Evolutionary conservation across 345 rosid genomes (phyloP), one percentile per base, ranked within the genome.

Genomic region (Populus davidiana): DNA sequence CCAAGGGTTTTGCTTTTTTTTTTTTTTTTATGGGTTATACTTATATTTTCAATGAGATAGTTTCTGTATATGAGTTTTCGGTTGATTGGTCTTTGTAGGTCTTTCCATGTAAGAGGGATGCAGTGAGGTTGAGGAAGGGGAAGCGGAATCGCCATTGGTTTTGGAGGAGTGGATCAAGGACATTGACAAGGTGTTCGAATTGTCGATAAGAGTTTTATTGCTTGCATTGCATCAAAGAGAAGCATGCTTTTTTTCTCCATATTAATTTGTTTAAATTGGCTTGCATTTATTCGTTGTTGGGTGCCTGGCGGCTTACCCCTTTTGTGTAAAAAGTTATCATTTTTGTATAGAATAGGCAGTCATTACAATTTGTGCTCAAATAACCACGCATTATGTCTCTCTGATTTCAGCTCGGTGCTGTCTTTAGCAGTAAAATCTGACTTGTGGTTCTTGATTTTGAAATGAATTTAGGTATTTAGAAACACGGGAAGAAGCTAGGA

Each of bases 401-500:
- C 36, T 44, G 73, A 36, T 78, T 67, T 67, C 18, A 13, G 2
- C 27, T 17, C 8, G 5, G 38, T 64, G 65, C 23, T 49, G 1
- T 35, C 41, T 72, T 67, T 79, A 64, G 71, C 31, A 35, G 6
- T 56, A 25, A 67, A 69, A 50, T 77, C 27, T 50, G 56, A 39
- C 23, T 63, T 59, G 36, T 74, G 62, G 39, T 27, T 72, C 33
- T 64, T 68, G 50, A 50, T 44, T 50, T 31, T 81, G 8, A 20
- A 85, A 81, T 85, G 83, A 76, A 77, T 76, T 74, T 80, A 91
- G 95, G 88, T 89, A 88, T 79, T 85, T 83, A 73, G 82, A 86
- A 71, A 85, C 84, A n/a, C 86, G 69, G 75, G 94, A 96, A 86
- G 94, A 93, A 84, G 93, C 93, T 77, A 86, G 85, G 88, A 86